Conservation (phyloP, 345 rosid species). For the Cardiospermum halicacabum region DNA sequence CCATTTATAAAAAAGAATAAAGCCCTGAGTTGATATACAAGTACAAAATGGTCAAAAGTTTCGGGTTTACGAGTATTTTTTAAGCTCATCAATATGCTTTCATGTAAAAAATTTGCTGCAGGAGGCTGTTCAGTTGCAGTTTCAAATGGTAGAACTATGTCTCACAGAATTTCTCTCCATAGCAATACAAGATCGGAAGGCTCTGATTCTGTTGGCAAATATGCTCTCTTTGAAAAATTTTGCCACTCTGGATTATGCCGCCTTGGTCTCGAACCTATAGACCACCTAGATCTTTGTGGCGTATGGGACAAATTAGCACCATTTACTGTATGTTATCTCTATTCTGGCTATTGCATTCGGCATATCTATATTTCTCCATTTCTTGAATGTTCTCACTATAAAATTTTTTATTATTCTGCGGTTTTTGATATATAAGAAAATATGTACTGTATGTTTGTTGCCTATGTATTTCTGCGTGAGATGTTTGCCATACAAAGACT, state of each 20-base stretch:
- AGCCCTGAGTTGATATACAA: not conserved
- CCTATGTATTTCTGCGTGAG: not conserved
- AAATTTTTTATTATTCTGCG: not conserved
- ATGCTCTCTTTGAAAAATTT: slow-evolving; percentile 56
- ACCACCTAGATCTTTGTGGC: slow-evolving; percentile 37
- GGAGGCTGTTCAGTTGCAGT: slow-evolving; percentile 22
- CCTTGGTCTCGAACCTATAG: slow-evolving; percentile 52
- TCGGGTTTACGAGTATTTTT: not conserved
- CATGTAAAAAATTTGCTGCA: slow-evolving; percentile 17
- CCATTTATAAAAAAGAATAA: not conserved
- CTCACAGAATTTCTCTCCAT: slow-evolving; percentile 15
- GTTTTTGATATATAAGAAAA: not conserved
- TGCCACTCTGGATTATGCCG: slow-evolving; percentile 63
- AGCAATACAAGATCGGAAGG: slow-evolving; percentile 18
- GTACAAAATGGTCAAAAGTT: not conserved
- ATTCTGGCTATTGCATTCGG: slow-evolving; percentile 4
- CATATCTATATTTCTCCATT: slow-evolving; percentile 2
- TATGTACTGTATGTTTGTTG: not conserved
- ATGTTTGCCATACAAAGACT: not conserved
- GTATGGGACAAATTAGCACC: slow-evolving; percentile 67
- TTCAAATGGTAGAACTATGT: slow-evolving; percentile 16
- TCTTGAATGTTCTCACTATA: not conserved
- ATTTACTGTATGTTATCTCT: slow-evolving; percentile 46
- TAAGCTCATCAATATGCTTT: not conserved
- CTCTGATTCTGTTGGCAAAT: slow-evolving; percentile 26